Evolutionary conservation across 805 yeast species (phyloP).

Genomic region (Blastobotrys muscicola): DNA sequence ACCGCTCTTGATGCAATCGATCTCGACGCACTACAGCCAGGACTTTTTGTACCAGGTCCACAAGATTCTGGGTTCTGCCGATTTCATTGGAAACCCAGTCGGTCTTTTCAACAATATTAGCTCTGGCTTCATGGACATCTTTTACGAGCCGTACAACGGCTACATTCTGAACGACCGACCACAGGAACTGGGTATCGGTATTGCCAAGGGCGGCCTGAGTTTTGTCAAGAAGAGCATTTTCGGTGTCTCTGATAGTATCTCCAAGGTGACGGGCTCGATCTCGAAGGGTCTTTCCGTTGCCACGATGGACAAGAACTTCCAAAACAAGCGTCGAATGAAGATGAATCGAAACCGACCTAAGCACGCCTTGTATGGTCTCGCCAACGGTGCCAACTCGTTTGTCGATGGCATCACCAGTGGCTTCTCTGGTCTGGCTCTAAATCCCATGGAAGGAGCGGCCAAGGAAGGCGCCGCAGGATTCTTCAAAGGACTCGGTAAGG

Average conservation of each 20-base stretch:
- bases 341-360: conserved; percentile 71
- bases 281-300: conserved; percentile 91
- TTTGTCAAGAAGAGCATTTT: conserved; percentile 90
- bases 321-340: conserved; percentile 54
- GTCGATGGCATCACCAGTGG: conserved; percentile 84
- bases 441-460: conserved; percentile 86
- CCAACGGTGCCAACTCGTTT: conserved; percentile 81
- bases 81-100: conserved; percentile 93
- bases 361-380: conserved; percentile 76
- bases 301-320: conserved; percentile 78
- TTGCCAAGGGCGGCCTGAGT: conserved; percentile 93
- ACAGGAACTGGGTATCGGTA: conserved; percentile 86
- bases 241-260: conserved; percentile 88
- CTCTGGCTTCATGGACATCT: conserved; percentile 92
- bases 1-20: conserved; percentile 57
- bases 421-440: conserved; percentile 77
- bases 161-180: conserved; percentile 90
- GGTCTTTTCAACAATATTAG: conserved; percentile 88
- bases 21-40: conserved; percentile 82
- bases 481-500: conserved; percentile 88
- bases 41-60: conserved; percentile 87
- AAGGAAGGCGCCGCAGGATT: conserved; percentile 87
- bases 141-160: conserved; percentile 96
- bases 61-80: conserved; percentile 92
- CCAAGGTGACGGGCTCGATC: conserved; percentile 85